Conservation (phyloP, 805 yeast species). For the Danielozyma ontarioensis region DNA sequence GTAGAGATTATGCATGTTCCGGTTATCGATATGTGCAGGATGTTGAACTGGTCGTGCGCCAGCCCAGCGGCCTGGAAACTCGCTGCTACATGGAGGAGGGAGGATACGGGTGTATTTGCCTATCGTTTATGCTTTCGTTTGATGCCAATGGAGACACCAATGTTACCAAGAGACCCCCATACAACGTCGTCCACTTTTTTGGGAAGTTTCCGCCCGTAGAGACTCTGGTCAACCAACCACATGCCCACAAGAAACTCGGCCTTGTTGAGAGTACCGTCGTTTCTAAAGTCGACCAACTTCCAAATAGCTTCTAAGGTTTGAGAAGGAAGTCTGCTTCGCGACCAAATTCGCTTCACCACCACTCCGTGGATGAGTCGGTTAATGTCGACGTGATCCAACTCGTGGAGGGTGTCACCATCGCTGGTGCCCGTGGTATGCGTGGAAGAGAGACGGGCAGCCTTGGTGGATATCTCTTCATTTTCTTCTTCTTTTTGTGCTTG, state of each 20-base stretch:
- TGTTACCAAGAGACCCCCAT: slow-evolving; percentile 71
- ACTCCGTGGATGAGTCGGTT: slow-evolving; percentile 45
- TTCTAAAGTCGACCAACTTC: slow-evolving; percentile 62
- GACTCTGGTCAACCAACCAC: slow-evolving; percentile 96
- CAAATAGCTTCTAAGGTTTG: slow-evolving; percentile 57
- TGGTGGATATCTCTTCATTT: slow-evolving; percentile 15
- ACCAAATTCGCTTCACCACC: slow-evolving; percentile 78
- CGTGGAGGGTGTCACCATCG: slow-evolving; percentile 25
- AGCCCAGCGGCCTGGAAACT: too few species aligned
- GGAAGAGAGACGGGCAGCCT: slow-evolving; percentile 34
- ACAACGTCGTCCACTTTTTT: slow-evolving; percentile 57
- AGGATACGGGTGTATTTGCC: neutral
- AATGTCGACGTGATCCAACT: slow-evolving; percentile 19
- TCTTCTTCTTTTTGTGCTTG: slow-evolving; percentile 13
- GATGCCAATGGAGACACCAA: slow-evolving; percentile 37
- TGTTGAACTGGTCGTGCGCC: too few species aligned
- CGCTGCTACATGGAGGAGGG: too few species aligned
- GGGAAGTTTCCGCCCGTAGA: slow-evolving; percentile 90
- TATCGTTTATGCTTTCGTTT: slow-evolving; percentile 25
- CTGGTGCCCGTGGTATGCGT: slow-evolving; percentile 10
- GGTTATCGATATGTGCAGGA: too few species aligned
- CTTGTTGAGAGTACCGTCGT: slow-evolving; percentile 72
- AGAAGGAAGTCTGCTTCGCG: slow-evolving; percentile 64
- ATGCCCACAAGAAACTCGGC: slow-evolving; percentile 91
- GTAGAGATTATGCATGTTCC: too few species aligned